phyloP scores from a whole-genome alignment of 163 green algal species.

The Prototheca wickerhamii region DNA sequence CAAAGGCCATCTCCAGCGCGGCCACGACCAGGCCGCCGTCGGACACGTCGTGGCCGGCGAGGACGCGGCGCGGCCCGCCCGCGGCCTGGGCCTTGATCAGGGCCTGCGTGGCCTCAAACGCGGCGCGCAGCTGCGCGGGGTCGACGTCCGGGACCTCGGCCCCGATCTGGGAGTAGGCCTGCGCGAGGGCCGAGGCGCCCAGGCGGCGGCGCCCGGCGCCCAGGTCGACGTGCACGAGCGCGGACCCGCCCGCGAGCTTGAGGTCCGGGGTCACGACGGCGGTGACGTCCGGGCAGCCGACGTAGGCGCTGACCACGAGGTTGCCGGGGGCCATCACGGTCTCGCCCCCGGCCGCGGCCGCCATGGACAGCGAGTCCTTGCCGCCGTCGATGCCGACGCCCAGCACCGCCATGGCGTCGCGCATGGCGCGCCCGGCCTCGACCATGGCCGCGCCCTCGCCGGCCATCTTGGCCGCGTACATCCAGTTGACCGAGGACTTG shows the following conservation, averaged over 20 bases:
- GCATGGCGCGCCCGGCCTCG: slow-evolving; percentile 55
- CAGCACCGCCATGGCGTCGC: slow-evolving; percentile 87
- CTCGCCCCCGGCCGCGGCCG: slow-evolving; percentile 73
- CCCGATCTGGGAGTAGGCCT: slow-evolving; percentile 75
- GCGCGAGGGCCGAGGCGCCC: slow-evolving; percentile 83
- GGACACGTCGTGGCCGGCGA: slow-evolving; percentile 88
- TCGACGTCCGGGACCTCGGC: slow-evolving; percentile 68
- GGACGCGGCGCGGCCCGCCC: slow-evolving; percentile 44
- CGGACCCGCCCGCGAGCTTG: slow-evolving; percentile 62
- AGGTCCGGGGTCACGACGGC: slow-evolving; percentile 83
- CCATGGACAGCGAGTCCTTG: slow-evolving; percentile 98
- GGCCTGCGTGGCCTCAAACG: slow-evolving; percentile 68
- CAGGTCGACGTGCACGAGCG: slow-evolving; percentile 90
- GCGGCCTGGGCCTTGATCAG: no score
- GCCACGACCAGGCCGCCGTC: slow-evolving; percentile 81
- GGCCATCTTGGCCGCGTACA: slow-evolving; percentile 97
- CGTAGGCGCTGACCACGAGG: slow-evolving; percentile 91
- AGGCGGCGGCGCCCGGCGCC: slow-evolving; percentile 51
- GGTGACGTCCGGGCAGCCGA: slow-evolving; percentile 92
- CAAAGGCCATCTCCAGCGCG: slow-evolving; percentile 96
- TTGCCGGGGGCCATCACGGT: slow-evolving; percentile 92
- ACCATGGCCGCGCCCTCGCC: slow-evolving; percentile 82
- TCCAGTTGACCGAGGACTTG: slow-evolving; percentile 97
- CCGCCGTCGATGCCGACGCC: slow-evolving; percentile 90
- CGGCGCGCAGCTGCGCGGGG: slow-evolving; percentile 38